These are phyloP conservation scores for Syzygium aromaticum DNA, from an alignment of 345 rosid species.

Conservation along the genomic window DNA sequence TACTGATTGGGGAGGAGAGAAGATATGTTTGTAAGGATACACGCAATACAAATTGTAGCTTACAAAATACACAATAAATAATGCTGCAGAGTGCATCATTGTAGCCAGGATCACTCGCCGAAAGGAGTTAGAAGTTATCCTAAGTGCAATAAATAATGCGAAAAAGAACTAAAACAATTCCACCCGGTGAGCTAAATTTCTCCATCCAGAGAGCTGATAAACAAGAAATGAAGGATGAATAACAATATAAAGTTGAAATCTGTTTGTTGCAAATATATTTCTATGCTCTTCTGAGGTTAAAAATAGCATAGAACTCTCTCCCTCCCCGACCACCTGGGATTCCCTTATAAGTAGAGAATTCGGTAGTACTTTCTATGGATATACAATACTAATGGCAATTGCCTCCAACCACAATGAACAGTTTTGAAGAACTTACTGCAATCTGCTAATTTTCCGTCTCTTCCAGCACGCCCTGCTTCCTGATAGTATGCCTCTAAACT, in stretches of 20 bases:
- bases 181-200: not conserved
- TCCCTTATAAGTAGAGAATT: not conserved
- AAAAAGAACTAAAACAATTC: not conserved
- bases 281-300: not conserved
- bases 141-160: not conserved
- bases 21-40: not conserved
- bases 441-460: constrained; percentile 81
- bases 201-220: not conserved
- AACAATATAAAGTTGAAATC: not conserved
- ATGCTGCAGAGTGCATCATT: not conserved
- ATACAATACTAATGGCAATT: not conserved
- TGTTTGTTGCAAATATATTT: not conserved
- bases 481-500: constrained; percentile 93
- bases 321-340: not conserved
- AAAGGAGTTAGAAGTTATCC: not conserved
- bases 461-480: constrained; percentile 98
- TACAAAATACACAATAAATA: not conserved
- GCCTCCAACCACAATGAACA: not conserved
- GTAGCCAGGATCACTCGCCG: not conserved
- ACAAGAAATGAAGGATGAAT: not conserved
- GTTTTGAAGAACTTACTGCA: constrained; percentile 45
- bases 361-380: not conserved
- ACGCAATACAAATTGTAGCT: not conserved
- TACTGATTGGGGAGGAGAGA: constrained; percentile 26
- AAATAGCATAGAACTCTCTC: not conserved